Evolutionary conservation across 139 green algal genomes (phyloP), one percentile per base, ranked within the genome.

Genomic region (Chlorella sp.): DNA sequence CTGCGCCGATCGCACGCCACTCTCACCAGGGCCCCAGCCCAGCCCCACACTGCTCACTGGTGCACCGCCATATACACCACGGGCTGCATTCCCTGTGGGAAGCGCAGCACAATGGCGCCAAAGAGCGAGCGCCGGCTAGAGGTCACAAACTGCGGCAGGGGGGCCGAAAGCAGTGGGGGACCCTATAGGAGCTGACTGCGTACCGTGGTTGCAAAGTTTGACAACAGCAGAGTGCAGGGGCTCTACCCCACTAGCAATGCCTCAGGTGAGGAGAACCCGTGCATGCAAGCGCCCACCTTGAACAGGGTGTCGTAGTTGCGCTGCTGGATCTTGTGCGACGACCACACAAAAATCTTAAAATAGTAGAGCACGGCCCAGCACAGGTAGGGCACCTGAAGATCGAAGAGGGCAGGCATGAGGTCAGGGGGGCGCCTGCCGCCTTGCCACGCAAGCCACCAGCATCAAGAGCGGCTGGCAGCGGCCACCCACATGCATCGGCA

Each of bases 311-410:
- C 87, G 60, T 94, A 95, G 9, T 81, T 80, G 22, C 86, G 64
- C 43, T 88, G 38, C 83, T 93, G 79, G 48, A 96, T 96, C 65
- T 91, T 91, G n/a, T 90, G 70, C 19, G 84, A 88, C 30, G 81
- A 91, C 20, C 96, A 48, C 34, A 96, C 87, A 65, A 97, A 97
- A 43, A 97, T 90, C 87, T 96, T 95, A 68, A 92, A 28, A 87
- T 94, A 97, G 87, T 98, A 97, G 5, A 91, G 34, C 22, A 90
- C 64, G 13, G 91, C 91, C 92, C 90, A 93, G 13, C 84, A 7
- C 24, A 91, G 70, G 73, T 93, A 92, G 46, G 90, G 89, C 32
- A 60, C 51, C 51, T 60, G 51, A 16, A 3, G 46, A 19, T 8
- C 8, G 46, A 8, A 54, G 46, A 54, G 11, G 8, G 46, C 8